Evolutionary conservation across 805 yeast genomes (phyloP).

Genomic region (Lipomyces starkeyi): DNA sequence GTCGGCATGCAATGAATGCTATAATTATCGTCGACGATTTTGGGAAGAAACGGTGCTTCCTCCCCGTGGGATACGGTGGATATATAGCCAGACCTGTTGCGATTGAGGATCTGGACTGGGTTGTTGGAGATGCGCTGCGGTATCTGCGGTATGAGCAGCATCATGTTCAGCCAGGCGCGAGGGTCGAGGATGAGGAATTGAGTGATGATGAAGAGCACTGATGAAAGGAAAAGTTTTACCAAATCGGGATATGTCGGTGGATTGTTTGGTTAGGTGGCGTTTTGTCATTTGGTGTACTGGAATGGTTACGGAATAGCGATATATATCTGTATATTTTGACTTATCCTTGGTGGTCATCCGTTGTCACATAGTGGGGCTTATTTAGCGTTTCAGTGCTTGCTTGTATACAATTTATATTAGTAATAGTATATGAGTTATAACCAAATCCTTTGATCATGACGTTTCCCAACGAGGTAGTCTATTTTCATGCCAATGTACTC

Average conservation of each 20-base stretch:
- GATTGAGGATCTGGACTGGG: conserved; percentile 21
- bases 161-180: not conserved
- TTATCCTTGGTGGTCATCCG: not conserved
- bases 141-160: conserved; percentile 26
- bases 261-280: not conserved
- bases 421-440: not conserved
- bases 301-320: not conserved
- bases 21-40: conserved; percentile 26
- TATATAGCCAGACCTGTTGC: conserved; percentile 24
- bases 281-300: not conserved
- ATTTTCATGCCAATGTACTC: not conserved
- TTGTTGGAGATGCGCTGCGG: conserved; percentile 21
- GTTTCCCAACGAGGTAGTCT: not conserved
- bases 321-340: not conserved
- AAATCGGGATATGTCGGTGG: not conserved
- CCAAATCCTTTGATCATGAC: no score
- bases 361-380: not conserved
- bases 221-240: not conserved
- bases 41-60: conserved; percentile 23
- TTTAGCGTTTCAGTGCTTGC: not conserved
- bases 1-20: conserved; percentile 32
- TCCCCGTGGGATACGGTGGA: conserved; percentile 35
- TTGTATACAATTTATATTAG: not conserved
- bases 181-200: not conserved
- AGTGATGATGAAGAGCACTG: not conserved